Conservation (phyloP, 1,284 basidiomycete species). For the Trametes sp. region DNA sequence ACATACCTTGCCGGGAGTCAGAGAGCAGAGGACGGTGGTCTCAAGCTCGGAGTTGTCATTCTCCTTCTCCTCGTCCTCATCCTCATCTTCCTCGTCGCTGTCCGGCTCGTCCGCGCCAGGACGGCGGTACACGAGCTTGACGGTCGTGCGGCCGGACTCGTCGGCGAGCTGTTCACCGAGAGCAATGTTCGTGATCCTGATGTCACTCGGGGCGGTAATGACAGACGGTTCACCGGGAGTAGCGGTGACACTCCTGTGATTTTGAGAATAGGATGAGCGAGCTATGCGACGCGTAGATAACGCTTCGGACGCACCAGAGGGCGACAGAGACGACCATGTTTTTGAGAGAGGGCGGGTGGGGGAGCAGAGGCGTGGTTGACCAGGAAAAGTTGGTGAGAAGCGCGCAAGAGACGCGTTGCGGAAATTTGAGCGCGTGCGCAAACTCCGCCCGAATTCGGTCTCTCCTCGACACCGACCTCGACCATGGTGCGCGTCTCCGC, state of each 20-base stretch:
- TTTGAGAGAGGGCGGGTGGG: slow-evolving; percentile 14
- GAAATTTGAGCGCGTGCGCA: slow-evolving; percentile 33
- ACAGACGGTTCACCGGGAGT: slow-evolving; percentile 69
- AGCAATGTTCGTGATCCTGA: slow-evolving; percentile 86
- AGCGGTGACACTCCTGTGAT: slow-evolving; percentile 64
- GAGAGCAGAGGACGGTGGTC: slow-evolving; percentile 67
- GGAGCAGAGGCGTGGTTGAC: slow-evolving; percentile 19
- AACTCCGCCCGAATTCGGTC: slow-evolving; percentile 37
- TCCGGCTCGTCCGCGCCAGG: slow-evolving; percentile 56
- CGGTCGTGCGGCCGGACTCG: slow-evolving; percentile 70
- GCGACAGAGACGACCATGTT: slow-evolving; percentile 68
- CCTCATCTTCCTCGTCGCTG: slow-evolving; percentile 56
- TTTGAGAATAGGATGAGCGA: background rate
- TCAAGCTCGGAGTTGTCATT: slow-evolving; percentile 31
- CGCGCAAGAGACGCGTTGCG: slow-evolving; percentile 28
- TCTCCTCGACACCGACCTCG: slow-evolving; percentile 29
- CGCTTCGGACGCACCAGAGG: slow-evolving; percentile 59
- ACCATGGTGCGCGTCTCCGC: slow-evolving; percentile 51
- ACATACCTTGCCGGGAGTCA: slow-evolving; percentile 77
- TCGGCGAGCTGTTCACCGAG: slow-evolving; percentile 79
- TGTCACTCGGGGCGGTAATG: slow-evolving; percentile 72
- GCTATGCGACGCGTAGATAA: slow-evolving; percentile 17
- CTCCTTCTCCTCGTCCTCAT: slow-evolving; percentile 46
- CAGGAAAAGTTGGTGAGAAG: slow-evolving; percentile 35
- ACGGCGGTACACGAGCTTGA: slow-evolving; percentile 78